Conservation (phyloP, 169 alveolate genomes). For the Plasmodium malariae region DNA sequence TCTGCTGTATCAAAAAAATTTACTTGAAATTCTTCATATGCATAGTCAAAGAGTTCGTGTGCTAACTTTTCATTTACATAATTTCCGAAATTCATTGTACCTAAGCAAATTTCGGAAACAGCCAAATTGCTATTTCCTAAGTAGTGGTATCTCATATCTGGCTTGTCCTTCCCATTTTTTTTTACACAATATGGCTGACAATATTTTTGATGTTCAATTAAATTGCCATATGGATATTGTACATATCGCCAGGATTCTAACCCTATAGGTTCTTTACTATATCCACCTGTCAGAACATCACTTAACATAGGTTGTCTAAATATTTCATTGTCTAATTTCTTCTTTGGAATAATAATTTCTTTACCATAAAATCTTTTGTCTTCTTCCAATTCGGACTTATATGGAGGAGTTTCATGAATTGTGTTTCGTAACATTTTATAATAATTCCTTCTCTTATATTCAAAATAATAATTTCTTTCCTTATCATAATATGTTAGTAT, state of each 20-base stretch:
- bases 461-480: slow-evolving; percentile 79
- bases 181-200: slow-evolving; percentile 47
- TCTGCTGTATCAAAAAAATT: slow-evolving; percentile 90
- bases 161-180: slow-evolving; percentile 75
- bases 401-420: slow-evolving; percentile 58
- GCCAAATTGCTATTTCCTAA: slow-evolving; percentile 83
- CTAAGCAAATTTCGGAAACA: slow-evolving; percentile 89
- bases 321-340: slow-evolving; percentile 83
- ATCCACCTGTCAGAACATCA: slow-evolving; percentile 83
- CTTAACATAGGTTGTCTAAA: slow-evolving; percentile 87
- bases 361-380: slow-evolving; percentile 72
- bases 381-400: slow-evolving; percentile 52
- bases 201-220: slow-evolving; percentile 76
- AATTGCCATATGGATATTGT: slow-evolving; percentile 74
- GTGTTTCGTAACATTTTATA: slow-evolving; percentile 76
- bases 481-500: slow-evolving; percentile 84
- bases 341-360: slow-evolving; percentile 79
- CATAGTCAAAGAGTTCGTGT: slow-evolving; percentile 85
- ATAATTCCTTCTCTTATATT: slow-evolving; percentile 80
- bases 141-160: slow-evolving; percentile 78
- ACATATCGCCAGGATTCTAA: slow-evolving; percentile 76
- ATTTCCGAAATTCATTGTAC: slow-evolving; percentile 92
- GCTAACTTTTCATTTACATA: slow-evolving; percentile 82
- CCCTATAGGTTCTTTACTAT: slow-evolving; percentile 60
- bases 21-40: slow-evolving; percentile 84